phyloP scores from a whole-genome alignment of 768 basidiomycete species.

The Coprinopsis strossmayeri region DNA sequence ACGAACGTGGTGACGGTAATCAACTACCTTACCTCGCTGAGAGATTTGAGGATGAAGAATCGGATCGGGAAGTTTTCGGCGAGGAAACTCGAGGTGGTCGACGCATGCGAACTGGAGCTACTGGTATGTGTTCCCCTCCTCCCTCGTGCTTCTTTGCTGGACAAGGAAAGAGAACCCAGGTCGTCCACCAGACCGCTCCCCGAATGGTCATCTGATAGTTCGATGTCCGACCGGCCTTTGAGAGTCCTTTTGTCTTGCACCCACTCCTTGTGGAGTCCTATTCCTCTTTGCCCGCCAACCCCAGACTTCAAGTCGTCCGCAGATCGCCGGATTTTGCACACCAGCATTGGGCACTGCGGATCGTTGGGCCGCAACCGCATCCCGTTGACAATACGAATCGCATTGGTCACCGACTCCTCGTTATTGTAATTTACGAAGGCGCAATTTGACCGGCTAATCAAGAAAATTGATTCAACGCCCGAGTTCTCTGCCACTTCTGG shows the following conservation, averaged over 20 bases:
- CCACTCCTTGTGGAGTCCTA: conserved; percentile 80
- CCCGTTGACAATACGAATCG: conserved; percentile 72
- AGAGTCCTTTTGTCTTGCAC: conserved; percentile 53
- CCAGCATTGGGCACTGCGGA: conserved; percentile 64
- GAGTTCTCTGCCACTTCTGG: conserved; percentile 23
- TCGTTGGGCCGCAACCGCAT: conserved; percentile 62
- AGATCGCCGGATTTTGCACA: conserved; percentile 74
- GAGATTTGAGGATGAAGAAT: conserved; percentile 90
- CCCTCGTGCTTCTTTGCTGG: conserved; percentile 33
- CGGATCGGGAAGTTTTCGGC: conserved; percentile 72
- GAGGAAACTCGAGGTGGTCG: conserved; percentile 81
- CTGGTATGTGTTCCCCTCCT: conserved; percentile 18
- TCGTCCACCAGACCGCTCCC: conserved; percentile 17
- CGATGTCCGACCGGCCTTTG: conserved; percentile 14
- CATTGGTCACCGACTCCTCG: conserved; percentile 52
- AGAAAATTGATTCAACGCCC: conserved; percentile 81
- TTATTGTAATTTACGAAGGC: conserved; percentile 87
- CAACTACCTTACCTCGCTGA: conserved; percentile 57
- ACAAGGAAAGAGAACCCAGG: conserved; percentile 25
- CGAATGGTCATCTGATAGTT: conserved; percentile 17
- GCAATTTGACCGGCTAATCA: conserved; percentile 92
- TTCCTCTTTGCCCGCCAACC: conserved; percentile 86
- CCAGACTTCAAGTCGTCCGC: conserved; percentile 88
- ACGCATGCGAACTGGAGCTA: conserved; percentile 66
- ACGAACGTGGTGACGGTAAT: not conserved